phyloP scores from a whole-genome alignment of 192 early-diverging fungal species.

The Borealophlyctis nickersoniae region DNA sequence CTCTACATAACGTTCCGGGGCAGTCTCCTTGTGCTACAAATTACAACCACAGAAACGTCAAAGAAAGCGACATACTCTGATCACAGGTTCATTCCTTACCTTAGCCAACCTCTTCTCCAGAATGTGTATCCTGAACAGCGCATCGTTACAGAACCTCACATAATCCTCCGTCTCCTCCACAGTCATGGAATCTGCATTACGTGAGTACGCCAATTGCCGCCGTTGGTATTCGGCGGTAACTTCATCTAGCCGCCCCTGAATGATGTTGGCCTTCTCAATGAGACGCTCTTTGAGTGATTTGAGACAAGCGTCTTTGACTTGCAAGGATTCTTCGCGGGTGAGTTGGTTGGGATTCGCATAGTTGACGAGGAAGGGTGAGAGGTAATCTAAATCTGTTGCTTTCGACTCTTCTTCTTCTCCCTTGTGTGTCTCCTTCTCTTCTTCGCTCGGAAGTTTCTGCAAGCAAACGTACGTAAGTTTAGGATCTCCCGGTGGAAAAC shows the following conservation, averaged over 20 bases:
- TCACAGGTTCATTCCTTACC: conserved; percentile 25
- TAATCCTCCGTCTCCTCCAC: conserved; percentile 60
- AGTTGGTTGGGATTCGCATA: conserved; percentile 46
- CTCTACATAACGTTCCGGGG: conserved; percentile 51
- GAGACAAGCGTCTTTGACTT: conserved; percentile 52
- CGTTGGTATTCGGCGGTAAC: conserved; percentile 54
- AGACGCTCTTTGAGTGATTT: conserved; percentile 49
- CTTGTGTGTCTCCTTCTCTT: conserved; percentile 51
- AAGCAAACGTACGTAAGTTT: not conserved
- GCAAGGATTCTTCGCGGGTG: conserved; percentile 39
- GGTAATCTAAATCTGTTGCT: conserved; percentile 50
- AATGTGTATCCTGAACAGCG: conserved; percentile 58
- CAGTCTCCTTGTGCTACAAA: conserved; percentile 50
- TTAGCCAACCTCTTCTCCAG: conserved; percentile 60
- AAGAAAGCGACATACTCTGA: not conserved
- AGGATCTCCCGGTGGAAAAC: not conserved
- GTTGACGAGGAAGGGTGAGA: conserved; percentile 58
- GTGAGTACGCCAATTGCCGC: conserved; percentile 48
- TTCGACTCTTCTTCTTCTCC: conserved; percentile 54
- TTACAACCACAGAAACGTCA: not conserved
- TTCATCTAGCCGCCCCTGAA: conserved; percentile 54
- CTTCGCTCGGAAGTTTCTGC: conserved; percentile 42
- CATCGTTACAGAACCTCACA: conserved; percentile 55
- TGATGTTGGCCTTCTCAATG: conserved; percentile 58
- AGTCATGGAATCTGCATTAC: conserved; percentile 57